These are phyloP conservation scores for Eucalyptus shirleyi DNA, from an alignment of 345 rosid species.

Conservation along the genomic window DNA sequence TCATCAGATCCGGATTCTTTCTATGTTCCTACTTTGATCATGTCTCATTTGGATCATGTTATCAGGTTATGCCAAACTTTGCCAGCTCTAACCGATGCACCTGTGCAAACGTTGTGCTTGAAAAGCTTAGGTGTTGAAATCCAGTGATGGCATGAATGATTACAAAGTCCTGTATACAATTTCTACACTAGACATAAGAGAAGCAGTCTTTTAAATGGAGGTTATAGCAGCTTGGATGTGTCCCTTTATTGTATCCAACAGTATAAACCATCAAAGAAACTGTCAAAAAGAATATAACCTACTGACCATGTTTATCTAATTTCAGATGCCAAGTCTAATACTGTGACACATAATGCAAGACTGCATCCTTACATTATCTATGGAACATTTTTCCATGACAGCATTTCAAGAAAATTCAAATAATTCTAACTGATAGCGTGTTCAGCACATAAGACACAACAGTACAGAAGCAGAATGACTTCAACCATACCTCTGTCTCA, in stretches of 20 bases:
- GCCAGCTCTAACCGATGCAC: not conserved
- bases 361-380: not conserved
- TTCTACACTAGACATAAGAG: not conserved
- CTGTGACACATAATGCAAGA: not conserved
- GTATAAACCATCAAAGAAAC: not conserved
- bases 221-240: not conserved
- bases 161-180: not conserved
- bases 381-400: not conserved
- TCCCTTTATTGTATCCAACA: not conserved
- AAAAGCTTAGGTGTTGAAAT: not conserved
- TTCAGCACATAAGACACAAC: not conserved
- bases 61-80: not conserved
- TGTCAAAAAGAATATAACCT: not conserved
- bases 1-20: not conserved
- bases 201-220: rapidly evolving
- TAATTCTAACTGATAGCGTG: not conserved
- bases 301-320: not conserved
- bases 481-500: slow-evolving; percentile 33
- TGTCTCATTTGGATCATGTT: not conserved
- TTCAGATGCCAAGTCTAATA: not conserved
- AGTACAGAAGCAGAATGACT: not conserved
- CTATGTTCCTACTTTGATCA: not conserved
- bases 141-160: not conserved
- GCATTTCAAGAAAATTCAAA: not conserved
- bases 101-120: not conserved